Conservation (phyloP, 2,329 filamentous ascomycete genomes). For the Lachnellula occidentalis region DNA sequence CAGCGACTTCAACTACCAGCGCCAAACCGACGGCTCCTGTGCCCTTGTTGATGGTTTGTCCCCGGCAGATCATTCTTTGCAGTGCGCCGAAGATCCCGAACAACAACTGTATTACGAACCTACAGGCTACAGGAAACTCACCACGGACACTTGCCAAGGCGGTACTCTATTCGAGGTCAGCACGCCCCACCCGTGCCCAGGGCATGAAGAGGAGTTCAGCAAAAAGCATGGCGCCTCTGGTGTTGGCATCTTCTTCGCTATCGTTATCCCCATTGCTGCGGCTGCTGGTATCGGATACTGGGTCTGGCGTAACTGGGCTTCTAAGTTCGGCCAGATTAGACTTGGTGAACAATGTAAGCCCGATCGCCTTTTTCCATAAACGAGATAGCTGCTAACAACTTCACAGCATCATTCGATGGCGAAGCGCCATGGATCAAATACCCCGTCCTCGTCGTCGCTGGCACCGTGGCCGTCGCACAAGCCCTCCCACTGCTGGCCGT, state of each 20-base stretch:
- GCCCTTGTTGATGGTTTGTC: slow-evolving; percentile 66
- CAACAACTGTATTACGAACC: slow-evolving; percentile 75
- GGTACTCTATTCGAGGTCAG: slow-evolving; percentile 68
- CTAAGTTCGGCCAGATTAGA: slow-evolving; percentile 87
- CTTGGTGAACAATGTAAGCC: slow-evolving; percentile 63
- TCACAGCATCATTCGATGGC: slow-evolving; percentile 49
- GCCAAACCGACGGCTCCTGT: slow-evolving; percentile 72
- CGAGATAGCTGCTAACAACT: slow-evolving; percentile 15
- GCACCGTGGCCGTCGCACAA: slow-evolving; percentile 52
- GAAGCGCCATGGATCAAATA: slow-evolving; percentile 76
- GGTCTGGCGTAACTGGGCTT: slow-evolving; percentile 77
- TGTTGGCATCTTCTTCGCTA: slow-evolving; percentile 76
- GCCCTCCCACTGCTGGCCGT: slow-evolving; percentile 65
- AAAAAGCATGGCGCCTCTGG: slow-evolving; percentile 67
- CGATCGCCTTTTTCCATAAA: neutral
- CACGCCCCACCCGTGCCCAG: slow-evolving; percentile 60
- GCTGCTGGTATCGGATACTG: slow-evolving; percentile 76
- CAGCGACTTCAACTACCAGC: slow-evolving; percentile 91
- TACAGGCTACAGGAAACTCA: slow-evolving; percentile 84
- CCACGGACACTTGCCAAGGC: slow-evolving; percentile 77
- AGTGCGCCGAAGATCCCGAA: slow-evolving; percentile 60
- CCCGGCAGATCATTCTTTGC: slow-evolving; percentile 53
- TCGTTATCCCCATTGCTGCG: slow-evolving; percentile 66
- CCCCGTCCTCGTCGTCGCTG: slow-evolving; percentile 69
- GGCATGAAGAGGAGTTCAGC: slow-evolving; percentile 77